Evolutionary conservation across 495 filamentous ascomycete species (phyloP).

Genomic region (Lepidopterella palustris): DNA sequence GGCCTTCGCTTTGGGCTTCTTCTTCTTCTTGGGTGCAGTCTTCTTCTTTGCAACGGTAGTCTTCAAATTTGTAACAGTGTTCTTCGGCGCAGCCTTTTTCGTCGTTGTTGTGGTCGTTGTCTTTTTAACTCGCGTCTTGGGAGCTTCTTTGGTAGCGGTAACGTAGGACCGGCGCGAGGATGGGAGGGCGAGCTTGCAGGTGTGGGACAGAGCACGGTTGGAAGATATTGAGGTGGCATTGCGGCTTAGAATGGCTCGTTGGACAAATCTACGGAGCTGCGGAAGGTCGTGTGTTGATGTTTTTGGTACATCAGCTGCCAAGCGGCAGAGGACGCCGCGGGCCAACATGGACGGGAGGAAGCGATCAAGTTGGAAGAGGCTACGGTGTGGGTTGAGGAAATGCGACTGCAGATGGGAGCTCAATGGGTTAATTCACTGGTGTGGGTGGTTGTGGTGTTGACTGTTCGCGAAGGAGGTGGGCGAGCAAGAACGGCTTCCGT

Average conservation of each 20-base stretch:
- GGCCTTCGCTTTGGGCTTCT: slow-evolving; percentile 5
- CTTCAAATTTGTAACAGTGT: background rate
- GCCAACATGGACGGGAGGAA: slow-evolving; percentile 16
- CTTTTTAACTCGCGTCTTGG: slow-evolving; percentile 8
- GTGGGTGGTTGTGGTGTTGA: background rate
- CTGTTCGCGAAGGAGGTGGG: too few species aligned
- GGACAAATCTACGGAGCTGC: slow-evolving; percentile 22
- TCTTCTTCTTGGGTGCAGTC: slow-evolving; percentile 16
- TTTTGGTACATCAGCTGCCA: slow-evolving; percentile 26
- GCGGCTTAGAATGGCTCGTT: slow-evolving; percentile 13
- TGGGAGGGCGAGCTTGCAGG: slow-evolving; percentile 9
- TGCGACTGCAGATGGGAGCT: background rate
- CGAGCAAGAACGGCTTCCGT: too few species aligned
- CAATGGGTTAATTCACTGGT: background rate
- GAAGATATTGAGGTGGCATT: slow-evolving; percentile 15
- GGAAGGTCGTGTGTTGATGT: slow-evolving; percentile 29
- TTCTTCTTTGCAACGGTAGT: slow-evolving; percentile 12
- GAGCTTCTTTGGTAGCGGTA: slow-evolving; percentile 10
- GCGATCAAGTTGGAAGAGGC: background rate
- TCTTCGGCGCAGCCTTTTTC: slow-evolving; percentile 16
- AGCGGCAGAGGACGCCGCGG: slow-evolving; percentile 28
- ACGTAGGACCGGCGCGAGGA: slow-evolving; percentile 24
- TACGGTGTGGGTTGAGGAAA: too few species aligned
- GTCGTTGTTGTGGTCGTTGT: slow-evolving; percentile 14
- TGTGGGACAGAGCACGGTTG: slow-evolving; percentile 14